Percentiles rank a stretch among this genome's conserved stretches.
These are phyloP conservation scores for Glycyrrhiza uralensis DNA, from an alignment of 306 rosid genomes.

Conservation along the genomic window DNA sequence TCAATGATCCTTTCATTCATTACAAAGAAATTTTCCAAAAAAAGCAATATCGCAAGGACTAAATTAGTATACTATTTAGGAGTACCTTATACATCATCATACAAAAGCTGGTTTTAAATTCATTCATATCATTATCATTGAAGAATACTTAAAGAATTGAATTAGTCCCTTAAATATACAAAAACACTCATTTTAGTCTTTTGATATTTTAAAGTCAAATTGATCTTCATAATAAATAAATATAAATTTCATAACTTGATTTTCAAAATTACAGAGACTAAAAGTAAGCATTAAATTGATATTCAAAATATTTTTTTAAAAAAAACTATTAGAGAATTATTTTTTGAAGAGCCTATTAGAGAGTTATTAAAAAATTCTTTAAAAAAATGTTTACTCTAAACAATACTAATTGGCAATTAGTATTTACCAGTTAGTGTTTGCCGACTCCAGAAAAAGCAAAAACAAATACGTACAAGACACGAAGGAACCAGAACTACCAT, in stretches of 20 bases:
- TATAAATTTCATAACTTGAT: neutral
- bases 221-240: neutral
- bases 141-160: neutral
- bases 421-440: neutral
- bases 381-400: neutral
- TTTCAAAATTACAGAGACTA: neutral
- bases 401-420: too few species aligned
- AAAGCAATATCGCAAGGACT: neutral
- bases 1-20: neutral
- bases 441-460: neutral
- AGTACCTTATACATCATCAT: neutral
- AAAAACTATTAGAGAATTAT: too few species aligned
- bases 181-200: neutral
- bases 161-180: neutral
- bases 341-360: too few species aligned
- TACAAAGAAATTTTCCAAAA: neutral
- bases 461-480: conserved; percentile 2
- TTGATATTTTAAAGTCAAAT: neutral
- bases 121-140: neutral
- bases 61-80: neutral
- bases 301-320: neutral
- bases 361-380: neutral
- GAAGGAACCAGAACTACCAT: conserved; percentile 1
- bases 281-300: too few species aligned
- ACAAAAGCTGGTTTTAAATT: neutral